phyloP scores from a whole-genome alignment of 805 yeast species.

The Wickerhamomyces chambardii region DNA sequence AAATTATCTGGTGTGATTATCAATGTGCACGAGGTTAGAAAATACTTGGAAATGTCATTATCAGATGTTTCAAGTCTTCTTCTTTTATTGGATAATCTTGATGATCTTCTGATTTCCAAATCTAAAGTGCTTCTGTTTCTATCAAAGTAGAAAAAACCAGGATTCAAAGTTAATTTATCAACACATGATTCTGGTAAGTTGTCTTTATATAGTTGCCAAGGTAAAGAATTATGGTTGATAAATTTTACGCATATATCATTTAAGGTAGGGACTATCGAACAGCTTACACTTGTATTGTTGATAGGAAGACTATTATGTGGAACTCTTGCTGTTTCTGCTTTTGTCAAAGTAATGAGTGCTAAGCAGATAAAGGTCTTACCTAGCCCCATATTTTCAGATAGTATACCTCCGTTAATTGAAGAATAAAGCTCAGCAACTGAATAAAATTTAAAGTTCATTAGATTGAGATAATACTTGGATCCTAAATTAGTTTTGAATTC shows the following conservation, averaged over 20 bases:
- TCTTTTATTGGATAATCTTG: conserved; percentile 6
- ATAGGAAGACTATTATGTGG: conserved; percentile 16
- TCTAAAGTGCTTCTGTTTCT: conserved; percentile 5
- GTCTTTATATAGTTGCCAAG: conserved; percentile 43
- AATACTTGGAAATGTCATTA: conserved; percentile 15
- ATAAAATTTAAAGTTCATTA: conserved; percentile 20
- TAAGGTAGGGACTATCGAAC: conserved; percentile 19
- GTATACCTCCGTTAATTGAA: conserved; percentile 57
- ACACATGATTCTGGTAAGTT: conserved; percentile 36
- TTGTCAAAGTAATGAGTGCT: conserved; percentile 50
- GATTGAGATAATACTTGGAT: conserved; percentile 29
- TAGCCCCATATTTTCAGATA: conserved; percentile 81
- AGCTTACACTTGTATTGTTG: conserved; percentile 10
- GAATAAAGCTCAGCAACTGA: conserved; percentile 30
- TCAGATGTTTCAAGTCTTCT: too few species aligned
- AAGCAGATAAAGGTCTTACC: conserved; percentile 73
- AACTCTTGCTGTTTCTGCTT: conserved; percentile 40
- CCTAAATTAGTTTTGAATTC: conserved; percentile 4
- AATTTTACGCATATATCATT: conserved; percentile 31
- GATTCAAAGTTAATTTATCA: conserved; percentile 22
- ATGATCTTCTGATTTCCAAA: conserved; percentile 5
- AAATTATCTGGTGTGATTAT: conserved; percentile 60
- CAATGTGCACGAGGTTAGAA: conserved; percentile 43
- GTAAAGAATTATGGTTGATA: conserved; percentile 38
- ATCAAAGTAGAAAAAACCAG: conserved; percentile 35